These are phyloP conservation scores for Circinella umbellata DNA, from an alignment of 371 early-diverging fungal species.

Conservation along the genomic window DNA sequence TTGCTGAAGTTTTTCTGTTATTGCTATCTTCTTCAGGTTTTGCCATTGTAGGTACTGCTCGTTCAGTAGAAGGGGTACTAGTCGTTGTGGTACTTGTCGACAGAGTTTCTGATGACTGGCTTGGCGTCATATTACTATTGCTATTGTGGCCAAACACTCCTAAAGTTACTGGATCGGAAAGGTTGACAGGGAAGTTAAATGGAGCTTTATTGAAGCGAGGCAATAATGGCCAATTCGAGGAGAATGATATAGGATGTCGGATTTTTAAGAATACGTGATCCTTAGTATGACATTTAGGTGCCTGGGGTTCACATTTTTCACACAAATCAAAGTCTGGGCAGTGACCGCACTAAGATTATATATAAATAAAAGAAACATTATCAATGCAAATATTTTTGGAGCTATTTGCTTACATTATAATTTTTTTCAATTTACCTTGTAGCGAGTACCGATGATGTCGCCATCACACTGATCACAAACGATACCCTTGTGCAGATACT, in stretches of 20 bases:
- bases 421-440: slow-evolving; percentile 49
- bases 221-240: slow-evolving; percentile 13
- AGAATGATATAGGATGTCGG: slow-evolving; percentile 28
- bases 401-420: no score
- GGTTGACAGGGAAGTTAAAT: no score
- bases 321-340: slow-evolving; percentile 63
- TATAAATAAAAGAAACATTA: neutral
- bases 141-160: neutral
- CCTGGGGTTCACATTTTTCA: slow-evolving; percentile 54
- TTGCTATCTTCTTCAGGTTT: neutral
- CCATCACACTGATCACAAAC: slow-evolving; percentile 54
- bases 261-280: slow-evolving; percentile 62
- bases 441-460: slow-evolving; percentile 50
- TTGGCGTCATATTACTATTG: neutral
- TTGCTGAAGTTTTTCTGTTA: neutral
- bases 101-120: neutral
- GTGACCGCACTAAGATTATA: slow-evolving; percentile 53
- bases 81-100: slow-evolving; percentile 1
- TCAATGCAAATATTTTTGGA: no score
- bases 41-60: neutral
- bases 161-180: no score
- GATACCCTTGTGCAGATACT: neutral
- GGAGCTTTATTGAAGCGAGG: slow-evolving; percentile 1
- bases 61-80: neutral
- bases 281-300: slow-evolving; percentile 35